These are phyloP conservation scores for Phytopythium montanum DNA, from an alignment of 352 stramenopile species.

Conservation along the genomic window DNA sequence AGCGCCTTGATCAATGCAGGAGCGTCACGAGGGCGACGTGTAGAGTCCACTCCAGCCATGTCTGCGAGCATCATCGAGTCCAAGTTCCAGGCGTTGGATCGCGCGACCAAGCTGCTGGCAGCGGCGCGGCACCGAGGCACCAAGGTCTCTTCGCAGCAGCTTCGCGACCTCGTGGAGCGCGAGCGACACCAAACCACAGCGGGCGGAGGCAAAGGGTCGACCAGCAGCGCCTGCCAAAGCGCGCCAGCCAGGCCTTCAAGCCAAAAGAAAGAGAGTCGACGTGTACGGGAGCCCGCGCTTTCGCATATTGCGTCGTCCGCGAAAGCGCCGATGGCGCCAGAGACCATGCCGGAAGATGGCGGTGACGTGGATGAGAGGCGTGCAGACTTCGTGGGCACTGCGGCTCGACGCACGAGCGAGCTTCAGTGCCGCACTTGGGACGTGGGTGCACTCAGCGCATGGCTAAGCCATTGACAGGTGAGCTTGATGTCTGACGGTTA, in stretches of 20 bases:
- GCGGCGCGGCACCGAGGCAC: slow-evolving; percentile 18
- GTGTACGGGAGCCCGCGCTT: background rate
- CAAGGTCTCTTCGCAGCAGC: slow-evolving; percentile 42
- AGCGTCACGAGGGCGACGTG: background rate
- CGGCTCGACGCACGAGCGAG: background rate
- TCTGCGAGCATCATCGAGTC: slow-evolving; percentile 62
- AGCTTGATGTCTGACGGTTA: background rate
- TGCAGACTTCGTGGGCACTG: background rate
- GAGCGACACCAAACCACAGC: slow-evolving; percentile 12
- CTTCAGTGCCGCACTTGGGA: background rate
- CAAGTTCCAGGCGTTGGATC: slow-evolving; percentile 60
- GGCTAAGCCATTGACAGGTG: background rate
- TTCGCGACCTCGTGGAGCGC: slow-evolving; percentile 39
- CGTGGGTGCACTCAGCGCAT: background rate
- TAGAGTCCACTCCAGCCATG: slow-evolving; percentile 19
- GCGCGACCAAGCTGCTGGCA: slow-evolving; percentile 40
- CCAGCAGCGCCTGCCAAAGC: background rate
- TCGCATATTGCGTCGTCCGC: background rate
- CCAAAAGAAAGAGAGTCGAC: background rate
- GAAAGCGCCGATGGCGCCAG: background rate
- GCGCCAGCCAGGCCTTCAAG: background rate
- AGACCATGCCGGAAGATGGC: background rate
- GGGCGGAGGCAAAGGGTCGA: background rate
- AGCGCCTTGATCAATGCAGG: background rate
- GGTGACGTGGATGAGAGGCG: background rate